A percentile compares a stretch with the other conserved stretches of the same genome.
These are phyloP conservation scores for Pinus taeda DNA, from an alignment of 75 land plant genomes.

Conservation along the genomic window DNA sequence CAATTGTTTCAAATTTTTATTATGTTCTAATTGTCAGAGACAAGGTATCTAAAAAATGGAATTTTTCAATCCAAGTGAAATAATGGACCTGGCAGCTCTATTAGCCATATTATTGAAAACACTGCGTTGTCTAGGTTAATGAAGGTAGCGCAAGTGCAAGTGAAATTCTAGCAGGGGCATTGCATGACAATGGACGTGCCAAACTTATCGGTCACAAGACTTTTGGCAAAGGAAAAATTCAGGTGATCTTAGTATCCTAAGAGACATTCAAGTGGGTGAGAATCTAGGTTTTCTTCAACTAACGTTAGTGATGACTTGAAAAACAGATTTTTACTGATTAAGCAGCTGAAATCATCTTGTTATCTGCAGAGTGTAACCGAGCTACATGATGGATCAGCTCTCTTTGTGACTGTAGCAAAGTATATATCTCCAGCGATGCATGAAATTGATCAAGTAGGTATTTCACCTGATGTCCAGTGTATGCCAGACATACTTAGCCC, in stretches of 20 bases:
- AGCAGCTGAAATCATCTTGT: not conserved
- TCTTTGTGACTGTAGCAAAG: slow-evolving; percentile 95
- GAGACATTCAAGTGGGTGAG: not conserved
- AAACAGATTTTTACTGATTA: not conserved
- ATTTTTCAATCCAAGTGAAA: too few species aligned
- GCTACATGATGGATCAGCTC: slow-evolving; percentile 91
- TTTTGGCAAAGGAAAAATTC: slow-evolving; percentile 98
- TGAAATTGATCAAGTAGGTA: slow-evolving; percentile 93
- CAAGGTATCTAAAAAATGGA: too few species aligned
- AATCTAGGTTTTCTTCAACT: not conserved
- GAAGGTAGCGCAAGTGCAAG: slow-evolving; percentile 99
- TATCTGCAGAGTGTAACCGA: slow-evolving; percentile 87
- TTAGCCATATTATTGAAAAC: too few species aligned
- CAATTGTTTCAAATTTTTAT: not conserved
- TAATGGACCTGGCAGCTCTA: too few species aligned
- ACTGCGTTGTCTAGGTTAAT: slow-evolving; percentile 54
- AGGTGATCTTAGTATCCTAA: slow-evolving; percentile 42
- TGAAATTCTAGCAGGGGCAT: slow-evolving; percentile 96
- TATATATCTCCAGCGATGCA: slow-evolving; percentile 92
- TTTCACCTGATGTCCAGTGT: slow-evolving; percentile 90
- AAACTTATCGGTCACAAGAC: slow-evolving; percentile 89
- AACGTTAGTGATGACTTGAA: not conserved
- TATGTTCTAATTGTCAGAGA: not conserved
- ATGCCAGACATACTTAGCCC: slow-evolving; percentile 55
- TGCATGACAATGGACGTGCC: slow-evolving; percentile 98